Evolutionary conservation across 2,329 filamentous ascomycete species (phyloP), one percentile per base, ranked within the genome.

Genomic region (Sordariomycetes sp.): DNA sequence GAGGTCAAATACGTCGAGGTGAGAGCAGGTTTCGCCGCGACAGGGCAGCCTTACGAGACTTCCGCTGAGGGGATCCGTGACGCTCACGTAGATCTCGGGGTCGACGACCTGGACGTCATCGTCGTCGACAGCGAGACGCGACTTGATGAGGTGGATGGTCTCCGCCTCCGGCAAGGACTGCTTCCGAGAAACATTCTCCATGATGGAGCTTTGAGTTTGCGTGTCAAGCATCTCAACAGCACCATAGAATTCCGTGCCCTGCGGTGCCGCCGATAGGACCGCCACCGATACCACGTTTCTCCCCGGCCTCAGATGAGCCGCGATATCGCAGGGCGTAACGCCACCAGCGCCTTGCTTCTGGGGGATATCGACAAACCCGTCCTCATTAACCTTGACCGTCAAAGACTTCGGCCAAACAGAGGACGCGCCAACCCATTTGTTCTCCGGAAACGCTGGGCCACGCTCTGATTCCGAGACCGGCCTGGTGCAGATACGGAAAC

Each of bases 1-100:
- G 8, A 97, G 82, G 68, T 97, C 93, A 67, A 97, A 97, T 67
- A 91, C 96, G 67, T 97, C 90, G 40, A 87, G 75, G 67, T 99
- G 93, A 25, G 75, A 74, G 69, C 94, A 99, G 3, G 70, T 64
- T 8, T 66, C 73, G 28, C 90, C 85, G 32, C 92, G 86, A 1
- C 86, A 89, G 1, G 94, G 93, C 0, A 79, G 77, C 5, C 80
- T 74, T 67, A 88, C 91, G 12, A 94, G 78, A 14, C 67, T 72
- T 1, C 79, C 74, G 59, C 76, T 86, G 66, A 88, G 89, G 0
- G 87, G 86, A 67, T 90, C 87, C 0, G 82, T 74, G 16, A 91
- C 71, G 60, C 85, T 79, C 58, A 91, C 76, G 2, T 76, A 77
- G 8, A 90, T 70, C 58, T 79, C 76, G 32, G 81, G 62, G 96